Evolutionary conservation across 2,329 filamentous ascomycete species (phyloP).

Genomic region (Aspergillus floridensis): DNA sequence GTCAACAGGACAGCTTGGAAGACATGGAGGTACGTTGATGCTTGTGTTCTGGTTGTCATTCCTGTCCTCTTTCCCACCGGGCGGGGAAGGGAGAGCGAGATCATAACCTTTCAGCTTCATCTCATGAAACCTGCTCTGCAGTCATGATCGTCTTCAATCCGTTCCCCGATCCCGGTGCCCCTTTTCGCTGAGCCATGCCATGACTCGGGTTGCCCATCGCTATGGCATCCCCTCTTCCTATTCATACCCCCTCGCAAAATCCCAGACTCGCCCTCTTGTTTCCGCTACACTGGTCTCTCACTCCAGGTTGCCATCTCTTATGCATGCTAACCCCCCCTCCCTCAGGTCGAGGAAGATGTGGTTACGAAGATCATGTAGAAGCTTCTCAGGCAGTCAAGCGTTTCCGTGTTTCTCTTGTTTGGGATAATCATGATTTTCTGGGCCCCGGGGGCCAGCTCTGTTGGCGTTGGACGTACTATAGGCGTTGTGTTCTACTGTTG

Average conservation of each 20-base stretch:
- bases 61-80: background rate
- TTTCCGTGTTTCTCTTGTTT: slow-evolving; percentile 23
- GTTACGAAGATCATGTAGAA: slow-evolving; percentile 83
- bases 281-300: background rate
- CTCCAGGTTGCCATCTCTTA: background rate
- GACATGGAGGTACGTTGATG: slow-evolving; percentile 89
- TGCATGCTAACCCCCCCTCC: slow-evolving; percentile 43
- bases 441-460: slow-evolving; percentile 18
- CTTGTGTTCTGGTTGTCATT: background rate
- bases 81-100: background rate
- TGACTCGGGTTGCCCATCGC: background rate
- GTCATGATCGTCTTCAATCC: background rate
- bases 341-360: slow-evolving; percentile 79
- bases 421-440: slow-evolving; percentile 12
- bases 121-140: background rate
- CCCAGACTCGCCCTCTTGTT: background rate
- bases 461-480: slow-evolving; percentile 30
- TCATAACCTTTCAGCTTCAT: background rate
- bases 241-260: background rate
- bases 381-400: slow-evolving; percentile 18
- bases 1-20: slow-evolving; percentile 94
- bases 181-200: background rate
- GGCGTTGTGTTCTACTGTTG: slow-evolving; percentile 25
- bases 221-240: background rate
- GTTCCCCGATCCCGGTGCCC: background rate